Evolutionary conservation across 139 green algal genomes (phyloP), one percentile per base, ranked within the genome.

Genomic region (Chlamydomonas schloesseri): DNA sequence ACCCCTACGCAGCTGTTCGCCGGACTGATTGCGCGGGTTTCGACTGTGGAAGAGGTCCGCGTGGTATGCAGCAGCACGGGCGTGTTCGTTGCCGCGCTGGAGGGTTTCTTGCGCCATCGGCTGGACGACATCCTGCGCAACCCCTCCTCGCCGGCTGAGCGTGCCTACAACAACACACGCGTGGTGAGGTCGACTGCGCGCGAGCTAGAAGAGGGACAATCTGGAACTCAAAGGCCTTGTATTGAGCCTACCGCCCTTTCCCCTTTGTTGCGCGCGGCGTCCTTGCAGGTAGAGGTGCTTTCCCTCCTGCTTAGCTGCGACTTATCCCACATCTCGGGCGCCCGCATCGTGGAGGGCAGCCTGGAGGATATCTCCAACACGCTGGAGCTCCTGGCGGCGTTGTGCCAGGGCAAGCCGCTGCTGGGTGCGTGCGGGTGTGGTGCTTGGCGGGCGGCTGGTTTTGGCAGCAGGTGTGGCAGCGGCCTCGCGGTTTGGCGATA

Each of bases 301-400:
- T 69, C 37, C 29, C 31, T 50, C 17, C 20, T 86, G 21, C 31
- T 86, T 4, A 60, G 46, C 33, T 71, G 50, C 24, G 80, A 86
- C 50, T 68, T 86, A 13, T 86, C 80, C 24, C 80, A 86, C 68
- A 76, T 86, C 28, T 77, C 67, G 11, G 80, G 80, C 5, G 4
- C 33, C 13, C 67, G 67, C 17, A 13, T 77, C 29, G 80, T 86
- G 47, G 67, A 86, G 68, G 80, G 80, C 23, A 57, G 21, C 8
- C 29, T 78, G 6, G 80, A 86, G 29, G 80, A 86, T 34, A 86
- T 86, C 31, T 55, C 68, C 1, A 86, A 86, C 80, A 24, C 78
- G n/a, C 33, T 86, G 36, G 80, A 86, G 68, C 34, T 86, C 18
- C 80, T 86, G 2, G 50, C 53, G 15, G 80, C 69, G 6, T 13